Percentiles rank a stretch among this genome's conserved stretches.
Evolutionary conservation across 2,329 filamentous ascomycete genomes (phyloP).

Genomic region (Laburnicola sp.): DNA sequence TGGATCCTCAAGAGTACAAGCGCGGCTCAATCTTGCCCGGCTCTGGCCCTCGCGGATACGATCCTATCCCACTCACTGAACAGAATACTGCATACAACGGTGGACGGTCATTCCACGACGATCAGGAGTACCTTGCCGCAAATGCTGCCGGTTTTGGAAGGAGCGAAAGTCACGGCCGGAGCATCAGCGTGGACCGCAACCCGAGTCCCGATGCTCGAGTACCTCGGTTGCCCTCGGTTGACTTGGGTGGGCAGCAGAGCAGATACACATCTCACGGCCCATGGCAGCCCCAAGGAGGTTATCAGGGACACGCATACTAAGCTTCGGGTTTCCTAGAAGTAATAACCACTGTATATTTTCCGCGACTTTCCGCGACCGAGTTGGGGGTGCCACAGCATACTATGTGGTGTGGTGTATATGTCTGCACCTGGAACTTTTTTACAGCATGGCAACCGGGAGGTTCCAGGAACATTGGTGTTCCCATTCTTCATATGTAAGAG

Average conservation of each 20-base stretch:
- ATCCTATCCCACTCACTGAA: slow-evolving; percentile 42
- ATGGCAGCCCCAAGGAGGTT: slow-evolving; percentile 33
- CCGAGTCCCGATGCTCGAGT: slow-evolving; percentile 25
- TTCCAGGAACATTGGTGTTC: no score
- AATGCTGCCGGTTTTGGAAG: slow-evolving; percentile 41
- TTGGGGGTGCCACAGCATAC: no score
- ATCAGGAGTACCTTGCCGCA: slow-evolving; percentile 37
- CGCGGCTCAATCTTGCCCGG: slow-evolving; percentile 36
- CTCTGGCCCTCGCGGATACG: slow-evolving; percentile 40
- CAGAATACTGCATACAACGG: slow-evolving; percentile 37
- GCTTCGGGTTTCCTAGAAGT: slow-evolving; percentile 18
- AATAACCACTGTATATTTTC: slow-evolving; percentile 24
- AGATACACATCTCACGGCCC: slow-evolving; percentile 27
- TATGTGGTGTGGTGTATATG: slow-evolving; percentile 20
- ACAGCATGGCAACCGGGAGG: slow-evolving; percentile 9
- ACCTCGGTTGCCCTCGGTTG: slow-evolving; percentile 37
- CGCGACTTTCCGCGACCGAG: no score
- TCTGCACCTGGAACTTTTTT: slow-evolving; percentile 8
- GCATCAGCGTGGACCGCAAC: slow-evolving; percentile 27
- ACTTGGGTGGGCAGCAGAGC: slow-evolving; percentile 26
- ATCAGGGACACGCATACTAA: slow-evolving; percentile 34
- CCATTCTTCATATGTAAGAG: no score
- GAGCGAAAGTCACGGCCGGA: slow-evolving; percentile 28
- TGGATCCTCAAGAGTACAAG: slow-evolving; percentile 60
- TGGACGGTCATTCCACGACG: slow-evolving; percentile 30